phyloP scores from a whole-genome alignment of 1,139 yeast genomes.

The Candida tropicalis region DNA sequence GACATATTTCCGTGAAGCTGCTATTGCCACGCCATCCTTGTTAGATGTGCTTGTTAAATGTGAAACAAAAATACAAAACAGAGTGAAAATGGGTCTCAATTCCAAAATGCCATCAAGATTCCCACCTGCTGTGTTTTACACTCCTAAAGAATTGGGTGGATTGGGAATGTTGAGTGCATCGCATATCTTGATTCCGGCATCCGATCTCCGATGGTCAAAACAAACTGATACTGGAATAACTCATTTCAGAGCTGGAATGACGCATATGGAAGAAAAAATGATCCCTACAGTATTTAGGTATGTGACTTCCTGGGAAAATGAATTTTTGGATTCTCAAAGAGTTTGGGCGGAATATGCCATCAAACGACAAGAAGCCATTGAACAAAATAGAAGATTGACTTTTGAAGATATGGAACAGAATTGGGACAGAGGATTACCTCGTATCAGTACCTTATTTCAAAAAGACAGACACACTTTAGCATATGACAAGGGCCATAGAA shows the following conservation, averaged over 20 bases:
- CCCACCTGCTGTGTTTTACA: slow-evolving; percentile 98
- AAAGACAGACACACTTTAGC: slow-evolving; percentile 95
- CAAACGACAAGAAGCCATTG: slow-evolving; percentile 84
- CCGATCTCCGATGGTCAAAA: slow-evolving; percentile 87
- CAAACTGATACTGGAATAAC: slow-evolving; percentile 96
- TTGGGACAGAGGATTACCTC: slow-evolving; percentile 97
- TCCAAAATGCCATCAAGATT: slow-evolving; percentile 98
- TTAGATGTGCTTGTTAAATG: slow-evolving; percentile 84
- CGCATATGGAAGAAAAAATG: slow-evolving; percentile 73
- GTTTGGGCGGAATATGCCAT: slow-evolving; percentile 98
- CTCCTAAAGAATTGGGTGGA: slow-evolving; percentile 97
- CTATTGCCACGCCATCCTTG: slow-evolving; percentile 76
- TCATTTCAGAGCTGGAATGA: slow-evolving; percentile 93
- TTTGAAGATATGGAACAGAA: slow-evolving; percentile 91
- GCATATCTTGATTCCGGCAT: slow-evolving; percentile 90
- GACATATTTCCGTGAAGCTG: slow-evolving; percentile 92
- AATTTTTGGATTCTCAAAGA: slow-evolving; percentile 88
- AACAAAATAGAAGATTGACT: slow-evolving; percentile 82
- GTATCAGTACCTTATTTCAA: slow-evolving; percentile 93
- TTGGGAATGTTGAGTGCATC: slow-evolving; percentile 97
- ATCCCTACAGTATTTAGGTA: slow-evolving; percentile 95
- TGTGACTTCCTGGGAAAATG: slow-evolving; percentile 96
- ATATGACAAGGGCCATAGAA: slow-evolving; percentile 91
- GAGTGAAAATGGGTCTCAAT: slow-evolving; percentile 92
- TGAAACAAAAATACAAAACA: slow-evolving; percentile 91